Percentiles rank a stretch among this genome's conserved stretches.
These are phyloP conservation scores for Orbilia brochopaga DNA, from an alignment of 2,329 filamentous ascomycete genomes.

Conservation along the genomic window DNA sequence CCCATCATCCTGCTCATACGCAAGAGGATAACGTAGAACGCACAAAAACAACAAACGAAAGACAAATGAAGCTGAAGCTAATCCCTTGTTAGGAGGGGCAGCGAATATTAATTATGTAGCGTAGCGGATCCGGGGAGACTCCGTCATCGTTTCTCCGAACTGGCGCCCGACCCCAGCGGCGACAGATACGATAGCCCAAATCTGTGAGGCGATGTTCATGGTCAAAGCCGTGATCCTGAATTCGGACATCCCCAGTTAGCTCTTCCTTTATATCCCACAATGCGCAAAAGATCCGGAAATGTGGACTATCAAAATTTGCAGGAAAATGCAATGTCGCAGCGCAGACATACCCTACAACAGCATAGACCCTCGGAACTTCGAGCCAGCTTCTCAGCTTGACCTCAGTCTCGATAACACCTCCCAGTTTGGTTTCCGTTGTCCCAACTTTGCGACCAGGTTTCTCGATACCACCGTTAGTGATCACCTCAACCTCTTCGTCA, in stretches of 20 bases:
- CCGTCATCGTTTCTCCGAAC: neutral
- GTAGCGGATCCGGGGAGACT: too few species aligned
- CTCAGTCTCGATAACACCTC: slow-evolving; percentile 63
- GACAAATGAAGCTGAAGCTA: too few species aligned
- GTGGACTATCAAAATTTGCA: neutral
- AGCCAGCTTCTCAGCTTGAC: slow-evolving; percentile 64
- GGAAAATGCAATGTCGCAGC: neutral
- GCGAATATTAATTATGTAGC: too few species aligned
- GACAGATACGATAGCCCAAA: slow-evolving; percentile 35
- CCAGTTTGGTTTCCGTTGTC: slow-evolving; percentile 55
- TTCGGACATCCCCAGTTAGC: slow-evolving; percentile 32
- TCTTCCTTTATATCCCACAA: too few species aligned
- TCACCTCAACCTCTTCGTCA: slow-evolving; percentile 57
- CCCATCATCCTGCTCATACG: too few species aligned
- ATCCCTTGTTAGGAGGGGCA: too few species aligned
- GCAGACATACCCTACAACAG: slow-evolving; percentile 59
- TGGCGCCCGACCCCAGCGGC: neutral
- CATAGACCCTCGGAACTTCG: slow-evolving; percentile 66
- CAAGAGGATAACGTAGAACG: too few species aligned
- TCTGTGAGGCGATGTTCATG: slow-evolving; percentile 48
- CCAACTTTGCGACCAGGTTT: slow-evolving; percentile 54
- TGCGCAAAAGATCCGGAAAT: too few species aligned
- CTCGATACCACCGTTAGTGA: slow-evolving; percentile 43
- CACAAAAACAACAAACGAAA: too few species aligned
- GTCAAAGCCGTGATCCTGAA: slow-evolving; percentile 44